Evolutionary conservation across 164 flowering plant genomes (phyloP), one percentile per base, ranked within the genome.

Genomic region (Nelumbo lutea): DNA sequence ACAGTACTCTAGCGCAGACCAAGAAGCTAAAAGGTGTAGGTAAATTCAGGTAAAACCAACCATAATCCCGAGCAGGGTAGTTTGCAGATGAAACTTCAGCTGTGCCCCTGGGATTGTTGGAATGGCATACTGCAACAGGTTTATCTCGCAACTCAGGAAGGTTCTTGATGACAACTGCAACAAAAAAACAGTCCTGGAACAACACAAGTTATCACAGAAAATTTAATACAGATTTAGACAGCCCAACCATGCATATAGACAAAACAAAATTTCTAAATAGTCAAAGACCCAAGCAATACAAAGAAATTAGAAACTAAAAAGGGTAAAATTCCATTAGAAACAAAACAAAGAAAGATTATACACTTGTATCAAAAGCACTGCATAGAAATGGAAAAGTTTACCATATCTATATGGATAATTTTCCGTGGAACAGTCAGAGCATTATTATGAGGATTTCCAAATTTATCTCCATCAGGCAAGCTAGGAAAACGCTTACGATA

Each of bases 61-160:
- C 98, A 84, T 79, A 85, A 75, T 75, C 83, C 55, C 98, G 79
- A 68, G 98, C 99, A 75, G 95, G 95, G 73, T 96, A 96, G 73
- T 93, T 96, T 68, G 98, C 96, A 63, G 96, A 90, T 40, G 98
- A 93, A 75, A 93, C 91, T 82, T 96, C 99, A 73, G 99, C 90
- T 64, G 98, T 96, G 70, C 99, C 99, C 71, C 87, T 92, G 15
- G 93, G 88, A 79, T 76, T 96, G 74, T 93, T 91, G 39, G 98
- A 93, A 65, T 91, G 98, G 75, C 97, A 92, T 15, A 96, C 87
- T 75, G 97, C 99, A 62, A 90, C 97, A 71, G 99, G 95, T 80
- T 81, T 87, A 68, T 86, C 93, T 64, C 58, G 77, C 63, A 93
- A 79, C 15, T 89, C 91, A 68, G 88, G 94, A 75, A 60, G 83